A percentile compares a stretch with the other conserved stretches of the same genome.
Evolutionary conservation across 1,284 basidiomycete genomes (phyloP).

Genomic region (Sanguinoderma infundibulare): DNA sequence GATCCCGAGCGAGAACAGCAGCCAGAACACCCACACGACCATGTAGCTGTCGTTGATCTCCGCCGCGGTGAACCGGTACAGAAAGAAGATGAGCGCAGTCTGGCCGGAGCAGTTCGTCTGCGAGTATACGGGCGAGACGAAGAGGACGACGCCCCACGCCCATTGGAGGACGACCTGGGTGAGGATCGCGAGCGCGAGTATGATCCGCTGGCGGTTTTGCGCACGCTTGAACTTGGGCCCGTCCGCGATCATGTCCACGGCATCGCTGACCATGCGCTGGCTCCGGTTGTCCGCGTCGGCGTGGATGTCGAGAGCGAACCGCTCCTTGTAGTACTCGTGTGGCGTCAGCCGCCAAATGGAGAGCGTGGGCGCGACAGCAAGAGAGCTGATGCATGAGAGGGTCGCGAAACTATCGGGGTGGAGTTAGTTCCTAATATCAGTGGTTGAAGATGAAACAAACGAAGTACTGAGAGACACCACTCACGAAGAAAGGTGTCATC

Average conservation of each 20-base stretch:
- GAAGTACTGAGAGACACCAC: neutral
- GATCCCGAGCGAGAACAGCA: conserved; percentile 33
- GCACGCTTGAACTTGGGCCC: conserved; percentile 24
- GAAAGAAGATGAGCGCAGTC: conserved; percentile 31
- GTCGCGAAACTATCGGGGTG: conserved; percentile 31
- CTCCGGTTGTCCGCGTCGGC: conserved; percentile 13
- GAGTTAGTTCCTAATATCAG: conserved; percentile 1
- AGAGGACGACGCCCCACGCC: conserved; percentile 36
- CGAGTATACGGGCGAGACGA: conserved; percentile 32
- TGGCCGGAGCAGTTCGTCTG: conserved; percentile 32
- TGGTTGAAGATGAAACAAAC: neutral
- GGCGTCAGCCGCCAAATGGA: conserved; percentile 35
- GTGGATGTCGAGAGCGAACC: conserved; percentile 27
- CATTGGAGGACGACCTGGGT: conserved; percentile 37
- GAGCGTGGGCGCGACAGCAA: conserved; percentile 34
- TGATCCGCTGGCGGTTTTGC: conserved; percentile 28
- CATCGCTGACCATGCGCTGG: conserved; percentile 15
- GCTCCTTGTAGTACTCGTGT: conserved; percentile 27
- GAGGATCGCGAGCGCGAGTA: conserved; percentile 35
- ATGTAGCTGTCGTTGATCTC: conserved; percentile 28
- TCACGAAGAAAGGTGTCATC: too few relatives aligned
- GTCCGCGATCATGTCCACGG: conserved; percentile 15
- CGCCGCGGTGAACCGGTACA: conserved; percentile 20
- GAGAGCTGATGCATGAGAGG: conserved; percentile 36
- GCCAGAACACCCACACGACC: conserved; percentile 35